phyloP scores from a whole-genome alignment of 352 stramenopile genomes.

The Pythium guiyangense region DNA sequence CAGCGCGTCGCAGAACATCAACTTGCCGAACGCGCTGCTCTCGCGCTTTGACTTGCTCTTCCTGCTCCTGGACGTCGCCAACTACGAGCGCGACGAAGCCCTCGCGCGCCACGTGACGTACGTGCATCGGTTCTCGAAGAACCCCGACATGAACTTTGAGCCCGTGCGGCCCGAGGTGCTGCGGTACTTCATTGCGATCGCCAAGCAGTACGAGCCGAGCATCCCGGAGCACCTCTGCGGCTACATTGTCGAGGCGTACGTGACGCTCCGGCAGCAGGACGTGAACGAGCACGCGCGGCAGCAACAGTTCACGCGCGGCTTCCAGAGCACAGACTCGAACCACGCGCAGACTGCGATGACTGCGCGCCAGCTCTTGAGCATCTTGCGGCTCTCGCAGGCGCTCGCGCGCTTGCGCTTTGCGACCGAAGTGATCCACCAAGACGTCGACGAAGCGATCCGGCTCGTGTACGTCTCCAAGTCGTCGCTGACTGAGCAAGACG shows the following conservation, averaged over 20 bases:
- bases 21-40: constrained; percentile 97
- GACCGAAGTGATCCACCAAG: constrained; percentile 92
- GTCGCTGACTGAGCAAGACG: constrained; percentile 90
- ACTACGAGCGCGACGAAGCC: constrained; percentile 90
- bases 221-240: constrained; percentile 92
- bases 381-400: constrained; percentile 96
- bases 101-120: constrained; percentile 91
- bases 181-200: constrained; percentile 86
- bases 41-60: constrained; percentile 99
- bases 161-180: constrained; percentile 90
- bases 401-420: constrained; percentile 96
- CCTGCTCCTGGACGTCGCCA: constrained; percentile 95
- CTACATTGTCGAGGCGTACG: constrained; percentile 99
- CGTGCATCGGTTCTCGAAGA: constrained; percentile 88
- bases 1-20: constrained; percentile 96
- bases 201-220: constrained; percentile 81
- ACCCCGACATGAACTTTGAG: constrained; percentile 90
- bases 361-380: constrained; percentile 97
- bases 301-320: constrained; percentile 42
- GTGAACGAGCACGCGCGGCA: constrained; percentile 73
- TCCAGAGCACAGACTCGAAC: constrained; percentile 39
- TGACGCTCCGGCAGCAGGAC: constrained; percentile 94
- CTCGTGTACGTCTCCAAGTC: constrained; percentile 98
- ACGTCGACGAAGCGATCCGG: constrained; percentile 97
- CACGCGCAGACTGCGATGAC: constrained; percentile 98